These are phyloP conservation scores for Ajuga reptans DNA, from an alignment of 305 asterid species.

Conservation along the genomic window DNA sequence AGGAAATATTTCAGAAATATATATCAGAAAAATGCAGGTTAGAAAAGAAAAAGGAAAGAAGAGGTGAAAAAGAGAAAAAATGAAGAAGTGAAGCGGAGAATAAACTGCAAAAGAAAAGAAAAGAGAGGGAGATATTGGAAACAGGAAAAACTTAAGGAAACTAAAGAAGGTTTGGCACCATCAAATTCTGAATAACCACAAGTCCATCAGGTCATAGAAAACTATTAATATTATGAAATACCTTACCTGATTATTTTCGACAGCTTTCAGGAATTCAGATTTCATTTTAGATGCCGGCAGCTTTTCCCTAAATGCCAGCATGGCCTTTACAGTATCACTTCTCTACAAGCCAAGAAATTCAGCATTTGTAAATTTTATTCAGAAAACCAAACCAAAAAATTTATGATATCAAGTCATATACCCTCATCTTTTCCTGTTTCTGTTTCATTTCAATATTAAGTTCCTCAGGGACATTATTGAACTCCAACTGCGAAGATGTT, in stretches of 20 bases:
- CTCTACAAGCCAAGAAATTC: slow-evolving; percentile 41
- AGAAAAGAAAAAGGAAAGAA: not conserved
- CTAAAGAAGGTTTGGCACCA: slow-evolving; percentile 1
- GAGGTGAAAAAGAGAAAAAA: not conserved
- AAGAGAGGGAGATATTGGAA: not conserved
- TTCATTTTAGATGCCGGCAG: slow-evolving; percentile 78
- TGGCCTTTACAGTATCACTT: slow-evolving; percentile 51
- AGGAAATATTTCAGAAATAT: not conserved
- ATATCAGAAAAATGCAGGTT: not conserved
- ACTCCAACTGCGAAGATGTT: slow-evolving; percentile 25
- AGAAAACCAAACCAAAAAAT: slow-evolving; percentile 16
- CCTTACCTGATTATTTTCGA: slow-evolving; percentile 67
- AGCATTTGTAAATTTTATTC: slow-evolving; percentile 18
- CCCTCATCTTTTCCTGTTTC: slow-evolving; percentile 82
- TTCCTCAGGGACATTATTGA: slow-evolving; percentile 36
- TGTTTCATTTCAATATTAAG: slow-evolving; percentile 56
- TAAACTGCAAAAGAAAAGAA: not conserved
- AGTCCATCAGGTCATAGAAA: slow-evolving; percentile 1
- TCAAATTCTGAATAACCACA: not conserved
- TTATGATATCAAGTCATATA: slow-evolving; percentile 26
- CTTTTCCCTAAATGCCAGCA: slow-evolving; percentile 74
- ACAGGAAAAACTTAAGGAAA: not conserved
- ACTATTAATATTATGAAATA: slow-evolving; percentile 5
- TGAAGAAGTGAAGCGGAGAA: slow-evolving; percentile 1
- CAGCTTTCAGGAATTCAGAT: slow-evolving; percentile 73